phyloP scores from a whole-genome alignment of 768 basidiomycete genomes.

The Tricholoma flavovirens region DNA sequence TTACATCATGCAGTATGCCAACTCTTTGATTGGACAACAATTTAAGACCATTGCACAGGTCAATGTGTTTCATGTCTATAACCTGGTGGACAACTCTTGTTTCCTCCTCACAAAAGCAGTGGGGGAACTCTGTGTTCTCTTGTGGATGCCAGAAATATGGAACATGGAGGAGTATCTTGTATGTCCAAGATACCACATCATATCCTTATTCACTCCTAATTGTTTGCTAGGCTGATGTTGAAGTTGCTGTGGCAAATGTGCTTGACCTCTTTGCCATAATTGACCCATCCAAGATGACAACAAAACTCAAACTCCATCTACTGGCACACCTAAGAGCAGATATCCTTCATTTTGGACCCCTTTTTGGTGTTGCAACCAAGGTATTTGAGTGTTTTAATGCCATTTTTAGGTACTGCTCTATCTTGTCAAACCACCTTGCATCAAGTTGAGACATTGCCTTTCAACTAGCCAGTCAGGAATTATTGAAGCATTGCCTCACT shows the following conservation, averaged over 20 bases:
- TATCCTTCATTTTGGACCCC: constrained; percentile 30
- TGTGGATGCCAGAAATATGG: constrained; percentile 38
- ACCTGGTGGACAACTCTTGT: constrained; percentile 19
- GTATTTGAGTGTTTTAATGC: constrained; percentile 36
- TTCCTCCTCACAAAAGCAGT: constrained; percentile 26
- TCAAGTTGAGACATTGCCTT: constrained; percentile 37
- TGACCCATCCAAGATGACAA: constrained; percentile 30
- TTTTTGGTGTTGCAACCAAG: constrained; percentile 27
- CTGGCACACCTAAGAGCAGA: constrained; percentile 28
- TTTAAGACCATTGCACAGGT: constrained; percentile 35
- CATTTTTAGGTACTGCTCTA: constrained; percentile 33
- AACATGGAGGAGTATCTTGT: constrained; percentile 31
- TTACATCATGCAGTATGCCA: constrained; percentile 39
- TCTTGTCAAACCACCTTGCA: constrained; percentile 36
- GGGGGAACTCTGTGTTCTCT: constrained; percentile 27
- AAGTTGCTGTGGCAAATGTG: constrained; percentile 27
- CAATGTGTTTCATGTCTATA: constrained; percentile 31
- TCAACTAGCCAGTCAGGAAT: constrained; percentile 24
- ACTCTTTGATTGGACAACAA: constrained; percentile 36
- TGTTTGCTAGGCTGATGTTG: constrained; percentile 22
- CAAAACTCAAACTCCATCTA: constrained; percentile 32
- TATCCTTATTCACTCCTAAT: background rate
- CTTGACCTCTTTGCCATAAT: constrained; percentile 27
- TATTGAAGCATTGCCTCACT: constrained; percentile 24
- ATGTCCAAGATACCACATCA: constrained; percentile 1